A percentile compares a stretch with the other conserved stretches of the same genome.
Conservation (phyloP, 2,329 filamentous ascomycete species). For the Rhytidhysteron rufulum region DNA sequence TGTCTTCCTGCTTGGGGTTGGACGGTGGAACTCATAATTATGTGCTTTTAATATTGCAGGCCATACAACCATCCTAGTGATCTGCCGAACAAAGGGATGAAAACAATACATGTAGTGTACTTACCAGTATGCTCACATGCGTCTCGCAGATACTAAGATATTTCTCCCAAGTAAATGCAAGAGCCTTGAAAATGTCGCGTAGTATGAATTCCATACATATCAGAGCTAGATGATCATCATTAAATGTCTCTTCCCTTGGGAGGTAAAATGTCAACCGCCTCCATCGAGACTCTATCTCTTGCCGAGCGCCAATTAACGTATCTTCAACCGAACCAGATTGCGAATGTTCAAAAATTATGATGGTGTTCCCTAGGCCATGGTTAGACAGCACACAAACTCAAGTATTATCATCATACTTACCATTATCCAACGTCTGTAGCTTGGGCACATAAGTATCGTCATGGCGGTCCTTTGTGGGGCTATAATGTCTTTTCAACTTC, state of each 20-base stretch:
- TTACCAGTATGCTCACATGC: constrained; percentile 46
- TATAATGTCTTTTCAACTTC: constrained; percentile 25
- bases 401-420: no score
- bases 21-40: no score
- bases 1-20: no score
- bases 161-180: constrained; percentile 44
- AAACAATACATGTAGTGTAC: neutral
- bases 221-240: constrained; percentile 41
- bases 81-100: neutral
- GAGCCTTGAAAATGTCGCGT: constrained; percentile 47
- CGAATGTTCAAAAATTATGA: constrained; percentile 53
- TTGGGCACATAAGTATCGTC: constrained; percentile 38
- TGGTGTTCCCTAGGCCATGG: constrained; percentile 28
- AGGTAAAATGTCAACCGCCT: constrained; percentile 50
- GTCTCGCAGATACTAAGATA: constrained; percentile 45
- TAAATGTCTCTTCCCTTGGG: constrained; percentile 39
- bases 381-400: neutral
- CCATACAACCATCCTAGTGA: neutral
- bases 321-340: constrained; percentile 46
- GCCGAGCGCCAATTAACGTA: constrained; percentile 48
- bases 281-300: constrained; percentile 52
- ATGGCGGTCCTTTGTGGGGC: constrained; percentile 21
- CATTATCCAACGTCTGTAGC: constrained; percentile 46
- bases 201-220: constrained; percentile 51
- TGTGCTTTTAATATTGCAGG: no score